Percentiles rank a stretch among this genome's conserved stretches.
Evolutionary conservation across 179 eudicot genomes (phyloP).

Genomic region (Beta macrorhiza): DNA sequence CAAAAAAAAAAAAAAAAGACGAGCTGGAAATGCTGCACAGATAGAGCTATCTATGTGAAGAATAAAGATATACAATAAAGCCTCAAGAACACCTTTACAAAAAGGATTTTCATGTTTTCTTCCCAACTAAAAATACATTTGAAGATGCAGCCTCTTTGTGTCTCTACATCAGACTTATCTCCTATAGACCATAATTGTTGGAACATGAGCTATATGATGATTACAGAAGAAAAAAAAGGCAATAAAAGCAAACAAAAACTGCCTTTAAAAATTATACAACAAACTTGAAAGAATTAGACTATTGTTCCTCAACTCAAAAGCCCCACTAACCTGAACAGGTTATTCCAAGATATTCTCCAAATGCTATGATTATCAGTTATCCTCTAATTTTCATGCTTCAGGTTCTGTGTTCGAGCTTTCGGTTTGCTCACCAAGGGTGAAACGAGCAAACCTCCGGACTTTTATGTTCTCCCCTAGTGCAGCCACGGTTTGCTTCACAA

Average conservation of each 20-base stretch:
- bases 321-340: slow-evolving; percentile 25
- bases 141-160: slow-evolving; percentile 17
- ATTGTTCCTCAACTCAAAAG: slow-evolving; percentile 19
- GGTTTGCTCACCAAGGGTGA: slow-evolving; percentile 67
- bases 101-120: slow-evolving; percentile 14
- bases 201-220: slow-evolving; percentile 22
- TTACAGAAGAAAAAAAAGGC: slow-evolving; percentile 30
- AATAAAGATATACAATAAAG: slow-evolving; percentile 21
- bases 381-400: slow-evolving; percentile 30
- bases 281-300: slow-evolving; percentile 27
- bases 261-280: slow-evolving; percentile 27
- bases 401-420: slow-evolving; percentile 34
- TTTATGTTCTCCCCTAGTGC: slow-evolving; percentile 88
- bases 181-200: slow-evolving; percentile 11
- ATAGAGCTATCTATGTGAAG: not conserved
- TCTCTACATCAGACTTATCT: slow-evolving; percentile 22
- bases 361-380: slow-evolving; percentile 13
- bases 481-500: slow-evolving; percentile 93
- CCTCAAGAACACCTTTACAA: slow-evolving; percentile 27
- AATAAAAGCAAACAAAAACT: slow-evolving; percentile 27
- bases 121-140: slow-evolving; percentile 19
- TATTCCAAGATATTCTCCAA: slow-evolving; percentile 3
- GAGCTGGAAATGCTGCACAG: not conserved
- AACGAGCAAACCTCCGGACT: slow-evolving; percentile 74
- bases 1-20: not conserved